A percentile compares a stretch with the other conserved stretches of the same genome.
Conservation (phyloP, 176 grass and related monocot genomes). For the Ensete ventricosum region DNA sequence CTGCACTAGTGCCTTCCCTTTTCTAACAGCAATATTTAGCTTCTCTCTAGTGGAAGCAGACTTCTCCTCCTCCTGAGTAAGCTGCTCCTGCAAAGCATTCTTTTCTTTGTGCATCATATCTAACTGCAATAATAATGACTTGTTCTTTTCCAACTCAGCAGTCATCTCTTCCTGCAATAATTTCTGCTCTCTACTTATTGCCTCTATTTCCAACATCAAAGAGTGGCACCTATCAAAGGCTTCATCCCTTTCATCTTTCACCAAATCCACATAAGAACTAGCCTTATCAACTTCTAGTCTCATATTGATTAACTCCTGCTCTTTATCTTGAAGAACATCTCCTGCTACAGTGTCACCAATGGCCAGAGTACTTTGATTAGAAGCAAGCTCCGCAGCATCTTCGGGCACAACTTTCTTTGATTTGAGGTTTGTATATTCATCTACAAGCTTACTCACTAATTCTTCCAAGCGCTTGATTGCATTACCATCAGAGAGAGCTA, state of each 20-base stretch:
- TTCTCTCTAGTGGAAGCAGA: conserved; percentile 67
- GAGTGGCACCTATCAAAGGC: conserved; percentile 39
- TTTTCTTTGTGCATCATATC: conserved; percentile 41
- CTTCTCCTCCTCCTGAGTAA: conserved; percentile 71
- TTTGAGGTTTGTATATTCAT: conserved; percentile 37
- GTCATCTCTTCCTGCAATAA: conserved; percentile 40
- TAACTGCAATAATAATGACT: conserved; percentile 47
- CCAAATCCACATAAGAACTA: conserved; percentile 30
- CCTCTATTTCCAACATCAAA: conserved; percentile 49
- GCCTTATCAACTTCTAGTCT: conserved; percentile 43
- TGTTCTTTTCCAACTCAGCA: conserved; percentile 40
- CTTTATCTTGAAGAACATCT: conserved; percentile 24
- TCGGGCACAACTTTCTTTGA: conserved; percentile 33
- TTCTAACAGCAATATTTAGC: conserved; percentile 86
- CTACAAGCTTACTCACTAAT: conserved; percentile 53
- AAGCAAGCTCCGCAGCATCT: conserved; percentile 37
- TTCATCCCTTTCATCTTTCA: conserved; percentile 47
- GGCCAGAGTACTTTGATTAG: conserved; percentile 34
- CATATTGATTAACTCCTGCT: conserved; percentile 24
- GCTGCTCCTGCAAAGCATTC: conserved; percentile 53
- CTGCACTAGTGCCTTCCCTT: conserved; percentile 88
- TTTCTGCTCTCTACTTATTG: conserved; percentile 35
- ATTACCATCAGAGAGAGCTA: conserved; percentile 32
- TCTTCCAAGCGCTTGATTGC: conserved; percentile 36
- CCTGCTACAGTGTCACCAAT: conserved; percentile 15